Evolutionary conservation across 164 flowering plant genomes (phyloP).

Genomic region (Sedum album): DNA sequence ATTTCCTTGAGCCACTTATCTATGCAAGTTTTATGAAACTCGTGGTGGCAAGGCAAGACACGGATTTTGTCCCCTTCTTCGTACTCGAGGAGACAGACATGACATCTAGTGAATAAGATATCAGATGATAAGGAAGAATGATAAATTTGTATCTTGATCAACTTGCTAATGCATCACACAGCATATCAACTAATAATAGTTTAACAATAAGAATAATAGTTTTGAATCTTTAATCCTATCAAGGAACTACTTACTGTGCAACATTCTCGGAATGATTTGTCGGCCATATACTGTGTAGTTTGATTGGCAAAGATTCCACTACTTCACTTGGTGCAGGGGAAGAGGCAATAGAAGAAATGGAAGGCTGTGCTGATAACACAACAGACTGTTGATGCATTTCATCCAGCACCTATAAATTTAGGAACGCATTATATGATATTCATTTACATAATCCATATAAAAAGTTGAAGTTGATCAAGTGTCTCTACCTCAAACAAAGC

Average conservation of each 20-base stretch:
- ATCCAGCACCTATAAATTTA: conserved; percentile 75
- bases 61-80: conserved; percentile 82
- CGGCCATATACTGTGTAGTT: conserved; percentile 38
- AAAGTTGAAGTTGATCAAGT: background rate
- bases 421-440: conserved; percentile 12
- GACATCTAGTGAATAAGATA: conserved; percentile 45
- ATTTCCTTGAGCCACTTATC: conserved; percentile 98
- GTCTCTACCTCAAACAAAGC: conserved; percentile 82
- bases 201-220: too few relatives aligned
- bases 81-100: conserved; percentile 93
- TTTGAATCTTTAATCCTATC: too few relatives aligned
- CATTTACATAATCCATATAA: background rate
- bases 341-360: conserved; percentile 82
- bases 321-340: conserved; percentile 91
- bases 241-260: conserved; percentile 60
- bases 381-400: conserved; percentile 99
- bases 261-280: conserved; percentile 54
- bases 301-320: conserved; percentile 78
- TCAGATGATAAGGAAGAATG: background rate
- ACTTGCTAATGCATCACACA: background rate
- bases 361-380: conserved; percentile 72
- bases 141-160: background rate
- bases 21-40: conserved; percentile 68
- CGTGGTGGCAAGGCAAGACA: conserved; percentile 77
- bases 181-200: background rate